phyloP scores from a whole-genome alignment of 1,284 basidiomycete species.

The Tylopilus sp. region DNA sequence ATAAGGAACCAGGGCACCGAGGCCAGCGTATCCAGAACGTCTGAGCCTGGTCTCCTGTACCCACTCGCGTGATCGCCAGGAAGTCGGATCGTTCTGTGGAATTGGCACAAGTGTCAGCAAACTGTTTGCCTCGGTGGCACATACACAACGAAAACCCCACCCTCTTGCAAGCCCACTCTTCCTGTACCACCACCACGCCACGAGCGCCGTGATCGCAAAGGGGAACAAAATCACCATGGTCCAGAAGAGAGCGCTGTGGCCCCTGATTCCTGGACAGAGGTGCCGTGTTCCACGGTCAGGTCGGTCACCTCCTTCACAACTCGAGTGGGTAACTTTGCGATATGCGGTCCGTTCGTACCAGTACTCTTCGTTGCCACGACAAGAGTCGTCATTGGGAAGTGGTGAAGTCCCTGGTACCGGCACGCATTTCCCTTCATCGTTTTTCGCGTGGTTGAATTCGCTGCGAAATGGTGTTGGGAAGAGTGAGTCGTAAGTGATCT shows the following conservation, averaged over 20 bases:
- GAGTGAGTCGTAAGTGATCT: not conserved
- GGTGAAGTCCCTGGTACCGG: slow-evolving; percentile 66
- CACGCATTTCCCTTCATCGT: slow-evolving; percentile 68
- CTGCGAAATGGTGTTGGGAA: slow-evolving; percentile 36
- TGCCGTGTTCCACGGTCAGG: slow-evolving; percentile 72
- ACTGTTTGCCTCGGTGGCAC: not conserved
- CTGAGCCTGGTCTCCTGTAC: slow-evolving; percentile 41
- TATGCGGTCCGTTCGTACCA: slow-evolving; percentile 93
- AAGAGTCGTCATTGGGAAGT: slow-evolving; percentile 58
- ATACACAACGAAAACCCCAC: slow-evolving; percentile 40
- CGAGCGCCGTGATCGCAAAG: slow-evolving; percentile 66
- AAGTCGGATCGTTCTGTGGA: slow-evolving; percentile 69
- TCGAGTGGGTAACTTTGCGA: slow-evolving; percentile 84
- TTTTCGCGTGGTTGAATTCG: slow-evolving; percentile 85
- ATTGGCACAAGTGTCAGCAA: slow-evolving; percentile 8
- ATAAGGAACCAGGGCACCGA: slow-evolving; percentile 86
- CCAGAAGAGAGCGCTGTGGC: slow-evolving; percentile 81
- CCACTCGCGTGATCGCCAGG: slow-evolving; percentile 44
- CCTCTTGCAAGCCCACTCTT: slow-evolving; percentile 67
- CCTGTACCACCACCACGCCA: slow-evolving; percentile 77
- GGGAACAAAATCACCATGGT: slow-evolving; percentile 70
- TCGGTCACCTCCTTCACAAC: slow-evolving; percentile 72
- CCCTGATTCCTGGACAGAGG: slow-evolving; percentile 72
- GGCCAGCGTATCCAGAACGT: slow-evolving; percentile 65
- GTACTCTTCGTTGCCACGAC: slow-evolving; percentile 59